Percentiles rank a stretch among this genome's conserved stretches.
phyloP scores from a whole-genome alignment of 176 grass and related monocot species.

The Oryza meyeriana region DNA sequence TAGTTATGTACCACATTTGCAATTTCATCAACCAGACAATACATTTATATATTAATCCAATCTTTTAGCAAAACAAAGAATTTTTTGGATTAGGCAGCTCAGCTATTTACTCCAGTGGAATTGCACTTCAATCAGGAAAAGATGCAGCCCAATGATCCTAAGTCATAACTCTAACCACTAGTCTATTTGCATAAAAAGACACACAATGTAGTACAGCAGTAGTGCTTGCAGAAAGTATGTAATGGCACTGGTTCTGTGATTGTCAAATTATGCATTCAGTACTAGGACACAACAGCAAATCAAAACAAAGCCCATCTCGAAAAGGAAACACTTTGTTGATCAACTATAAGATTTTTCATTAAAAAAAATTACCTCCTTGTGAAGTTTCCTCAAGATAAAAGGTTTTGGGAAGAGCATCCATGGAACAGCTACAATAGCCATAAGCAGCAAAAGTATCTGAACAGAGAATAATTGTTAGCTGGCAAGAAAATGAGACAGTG shows the following conservation, averaged over 20 bases:
- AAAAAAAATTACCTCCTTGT: constrained; percentile 74
- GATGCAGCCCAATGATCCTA: not conserved
- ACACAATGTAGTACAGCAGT: not conserved
- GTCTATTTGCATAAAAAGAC: not conserved
- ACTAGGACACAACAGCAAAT: not conserved
- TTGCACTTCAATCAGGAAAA: not conserved
- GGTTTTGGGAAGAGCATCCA: constrained; percentile 99
- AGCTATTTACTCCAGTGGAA: not conserved
- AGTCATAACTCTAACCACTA: not conserved
- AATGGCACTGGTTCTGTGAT: not conserved
- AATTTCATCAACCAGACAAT: not conserved
- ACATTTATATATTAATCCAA: not conserved
- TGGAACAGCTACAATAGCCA: constrained; percentile 88
- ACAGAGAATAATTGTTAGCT: constrained; percentile 28
- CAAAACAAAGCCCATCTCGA: not conserved
- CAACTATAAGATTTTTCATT: not conserved
- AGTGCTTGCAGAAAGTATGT: not conserved
- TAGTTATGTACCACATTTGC: not conserved
- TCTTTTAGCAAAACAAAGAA: not conserved
- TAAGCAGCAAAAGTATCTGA: constrained; percentile 84
- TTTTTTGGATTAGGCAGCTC: not conserved
- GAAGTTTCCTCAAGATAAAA: constrained; percentile 86
- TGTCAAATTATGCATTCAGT: not conserved
- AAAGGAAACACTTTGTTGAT: not conserved
- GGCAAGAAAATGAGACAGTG: constrained; percentile 25